Base-by-base conservation (phyloP, 139 green algal genomes). In the Closterium sp. region DNA sequence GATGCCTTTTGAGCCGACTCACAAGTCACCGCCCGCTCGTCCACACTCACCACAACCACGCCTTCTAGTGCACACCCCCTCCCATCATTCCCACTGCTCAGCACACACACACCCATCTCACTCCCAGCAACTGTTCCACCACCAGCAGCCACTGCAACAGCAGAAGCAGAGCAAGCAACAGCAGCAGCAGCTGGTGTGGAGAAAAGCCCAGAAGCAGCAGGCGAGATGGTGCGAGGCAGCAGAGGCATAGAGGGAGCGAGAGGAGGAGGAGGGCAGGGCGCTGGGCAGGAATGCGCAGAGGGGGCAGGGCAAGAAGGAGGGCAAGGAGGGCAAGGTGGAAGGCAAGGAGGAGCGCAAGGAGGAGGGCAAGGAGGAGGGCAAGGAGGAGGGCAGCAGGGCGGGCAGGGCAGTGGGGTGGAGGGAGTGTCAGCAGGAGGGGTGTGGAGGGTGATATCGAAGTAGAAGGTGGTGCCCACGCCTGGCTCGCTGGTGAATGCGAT, bases 401-500 rank as follows among this genome's bases (percentile, higher is more conserved):
- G 45, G 45, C 11, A 70, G 45, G 45, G 10, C 6, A 13, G 62
- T 27, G 62, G 62, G 62, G 38, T 50, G 5, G 38, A 50, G 38
- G 38, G 38, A 13, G 5, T 50, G 38, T 50, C 38, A 9, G 38
- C 7, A 22, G 62, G 62, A 24, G 62, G 62, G 17, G 62, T 79
- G 17, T 79, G 62, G 17, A 79, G 62, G 11, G 62, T 79, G 62
- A 79, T 24, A 27, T 79, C 62, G 27, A 79, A 79, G 17, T 79
- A 79, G 62, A 79, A 79, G 17, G 62, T 79, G 17, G 62, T 79
- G 62, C 62, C 62, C 9, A 79, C 19, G 13, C 62, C 88, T n/a
- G 89, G 89, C 31, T 85, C 31, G 70, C 73, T 92, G 28, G 24
- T 31, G 28, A 94, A 94, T 34, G 89, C 89, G 30, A 94, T 89